Base-by-base conservation (phyloP, 1,284 basidiomycete species). In the Sanghuangporus baumii region DNA sequence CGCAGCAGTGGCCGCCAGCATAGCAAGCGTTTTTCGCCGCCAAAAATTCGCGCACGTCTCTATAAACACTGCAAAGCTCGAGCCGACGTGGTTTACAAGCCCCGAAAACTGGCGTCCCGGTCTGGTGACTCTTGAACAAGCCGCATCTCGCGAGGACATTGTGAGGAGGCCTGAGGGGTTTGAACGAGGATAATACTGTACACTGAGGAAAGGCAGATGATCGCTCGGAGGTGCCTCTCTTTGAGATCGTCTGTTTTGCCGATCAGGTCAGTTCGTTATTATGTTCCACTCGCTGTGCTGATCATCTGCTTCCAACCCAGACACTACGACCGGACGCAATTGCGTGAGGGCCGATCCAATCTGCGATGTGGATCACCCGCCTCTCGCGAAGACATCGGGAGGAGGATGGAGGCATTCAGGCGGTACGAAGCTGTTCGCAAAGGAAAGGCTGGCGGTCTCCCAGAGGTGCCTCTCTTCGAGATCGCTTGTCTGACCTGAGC, bases 101-200 rank as follows among this genome's bases (percentile, higher is more conserved):
- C 14, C 36, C 14, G 46, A 57, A 14, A 61, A 61, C 41, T 61
- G 43, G 60, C 54, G 60, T 38, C 60, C 55, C 4, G 55, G 43
- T 18, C 55, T 57, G 5, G 43, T 61, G 16, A 48, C 60, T 3
- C 60, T 61, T 16, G 55, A 56, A 16, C 60, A 57, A 46, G 60
- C 60, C 18, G 60, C 60, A 12, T 12, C 6, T 2, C 60, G 60
- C n/a, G 43, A 31, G 41, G 60, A 56, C 18, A 61, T 61, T 36
- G 60, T 57, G 36, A 20, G 36, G 16, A 46, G 60, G 11, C 54
- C 55, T 1, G 60, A 61, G 34, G 54, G 14, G 12, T 61, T 57
- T 20, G 60, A 61, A 31, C 55, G 37, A 16, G 31, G 23, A 9
- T 46, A 31, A 58, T 36, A n/a, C 43, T 47, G 43, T 31, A 36